Evolutionary conservation across 2,329 filamentous ascomycete genomes (phyloP).

Genomic region (Sclerotinia glacialis): DNA sequence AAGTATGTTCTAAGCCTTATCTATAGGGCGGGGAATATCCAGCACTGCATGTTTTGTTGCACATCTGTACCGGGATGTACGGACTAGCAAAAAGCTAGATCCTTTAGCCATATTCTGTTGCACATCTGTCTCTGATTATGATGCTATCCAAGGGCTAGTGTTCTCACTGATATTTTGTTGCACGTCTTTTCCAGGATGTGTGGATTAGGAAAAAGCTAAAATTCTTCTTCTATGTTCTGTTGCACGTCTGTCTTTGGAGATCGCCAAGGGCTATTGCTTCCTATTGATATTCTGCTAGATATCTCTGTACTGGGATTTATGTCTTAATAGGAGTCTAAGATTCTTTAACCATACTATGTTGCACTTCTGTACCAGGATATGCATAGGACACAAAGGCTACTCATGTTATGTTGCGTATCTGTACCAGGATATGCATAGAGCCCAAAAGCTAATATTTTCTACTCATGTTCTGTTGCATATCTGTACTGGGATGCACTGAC

Average conservation of each 20-base stretch:
- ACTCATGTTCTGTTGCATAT: background rate
- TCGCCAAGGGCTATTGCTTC: background rate
- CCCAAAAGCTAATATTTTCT: background rate
- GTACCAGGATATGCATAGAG: background rate
- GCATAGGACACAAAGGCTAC: background rate
- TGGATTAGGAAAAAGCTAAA: too few species aligned
- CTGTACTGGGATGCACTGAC: background rate
- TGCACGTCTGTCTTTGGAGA: too few species aligned
- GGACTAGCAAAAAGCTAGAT: background rate
- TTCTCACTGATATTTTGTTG: background rate
- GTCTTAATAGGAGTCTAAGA: background rate
- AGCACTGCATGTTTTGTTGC: background rate
- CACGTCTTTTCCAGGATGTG: too few species aligned
- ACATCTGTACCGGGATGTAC: background rate
- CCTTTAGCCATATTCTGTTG: background rate
- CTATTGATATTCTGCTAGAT: background rate
- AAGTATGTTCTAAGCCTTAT: background rate
- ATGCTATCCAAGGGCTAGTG: background rate
- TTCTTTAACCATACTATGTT: background rate
- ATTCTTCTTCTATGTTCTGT: too few species aligned
- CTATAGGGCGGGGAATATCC: background rate
- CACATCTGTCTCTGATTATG: background rate
- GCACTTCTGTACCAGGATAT: background rate
- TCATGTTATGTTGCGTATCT: background rate
- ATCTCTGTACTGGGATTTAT: background rate